A percentile compares a stretch with the other conserved stretches of the same genome.
Conservation (phyloP, 2,329 filamentous ascomycete genomes). For the Peltaster fructicola region DNA sequence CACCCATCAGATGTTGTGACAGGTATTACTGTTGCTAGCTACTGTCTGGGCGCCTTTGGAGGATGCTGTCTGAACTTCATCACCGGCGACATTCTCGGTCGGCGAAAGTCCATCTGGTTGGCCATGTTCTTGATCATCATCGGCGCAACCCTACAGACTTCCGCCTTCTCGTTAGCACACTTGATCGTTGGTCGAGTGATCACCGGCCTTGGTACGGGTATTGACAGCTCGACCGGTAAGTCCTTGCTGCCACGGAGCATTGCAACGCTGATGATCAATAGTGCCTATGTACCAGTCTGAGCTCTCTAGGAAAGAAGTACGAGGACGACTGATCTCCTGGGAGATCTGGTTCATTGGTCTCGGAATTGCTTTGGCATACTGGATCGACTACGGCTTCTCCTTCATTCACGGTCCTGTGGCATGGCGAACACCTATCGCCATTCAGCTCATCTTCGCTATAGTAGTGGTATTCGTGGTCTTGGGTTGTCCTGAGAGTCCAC, state of each 20-base stretch:
- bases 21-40: conserved; percentile 21
- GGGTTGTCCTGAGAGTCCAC: conserved; percentile 20
- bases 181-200: conserved; percentile 27
- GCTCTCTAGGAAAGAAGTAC: conserved; percentile 9
- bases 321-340: conserved; percentile 12
- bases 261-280: conserved; percentile 7
- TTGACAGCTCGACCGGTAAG: conserved; percentile 20
- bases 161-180: conserved; percentile 21
- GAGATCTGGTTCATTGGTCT: conserved; percentile 13
- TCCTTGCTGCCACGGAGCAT: neutral
- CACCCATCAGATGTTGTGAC: conserved; percentile 5
- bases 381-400: conserved; percentile 12
- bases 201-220: conserved; percentile 25
- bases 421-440: conserved; percentile 25
- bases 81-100: conserved; percentile 18
- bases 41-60: conserved; percentile 19
- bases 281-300: conserved; percentile 21
- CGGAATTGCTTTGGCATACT: conserved; percentile 9
- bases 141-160: conserved; percentile 25
- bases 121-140: conserved; percentile 20
- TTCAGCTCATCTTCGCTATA: conserved; percentile 25
- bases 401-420: conserved; percentile 16
- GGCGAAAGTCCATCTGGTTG: conserved; percentile 21
- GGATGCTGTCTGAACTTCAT: conserved; percentile 20
- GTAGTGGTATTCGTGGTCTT: conserved; percentile 20